Evolutionary conservation across 2,329 filamentous ascomycete species (phyloP).

Genomic region (Juglanconis sp.): DNA sequence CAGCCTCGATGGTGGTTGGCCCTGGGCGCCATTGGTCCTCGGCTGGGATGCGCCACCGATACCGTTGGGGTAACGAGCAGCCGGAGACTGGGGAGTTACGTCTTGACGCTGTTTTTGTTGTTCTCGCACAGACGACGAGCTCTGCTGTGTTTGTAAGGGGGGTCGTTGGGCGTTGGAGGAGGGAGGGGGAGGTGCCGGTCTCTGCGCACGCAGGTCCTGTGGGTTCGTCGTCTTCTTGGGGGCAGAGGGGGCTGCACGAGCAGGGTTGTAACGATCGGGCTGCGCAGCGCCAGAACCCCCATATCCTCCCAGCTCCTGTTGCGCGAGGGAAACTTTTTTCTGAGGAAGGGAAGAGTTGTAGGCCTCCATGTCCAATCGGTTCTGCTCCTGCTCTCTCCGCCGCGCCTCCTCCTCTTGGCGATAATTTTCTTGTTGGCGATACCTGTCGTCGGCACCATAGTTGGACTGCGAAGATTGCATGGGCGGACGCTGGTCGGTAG

Average conservation of each 20-base stretch:
- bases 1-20: conserved; percentile 44
- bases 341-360: conserved; percentile 90
- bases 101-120: conserved; percentile 47
- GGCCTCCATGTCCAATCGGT: conserved; percentile 73
- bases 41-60: conserved; percentile 49
- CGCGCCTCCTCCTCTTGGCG: conserved; percentile 52
- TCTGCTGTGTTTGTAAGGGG: conserved; percentile 47
- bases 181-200: conserved; percentile 73
- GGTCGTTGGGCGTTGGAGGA: conserved; percentile 41
- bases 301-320: conserved; percentile 83
- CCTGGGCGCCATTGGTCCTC: conserved; percentile 43
- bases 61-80: conserved; percentile 58
- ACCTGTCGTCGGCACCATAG: conserved; percentile 49
- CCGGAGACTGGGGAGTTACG: conserved; percentile 42
- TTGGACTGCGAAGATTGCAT: conserved; percentile 55
- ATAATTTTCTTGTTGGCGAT: conserved; percentile 38
- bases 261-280: conserved; percentile 78
- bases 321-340: conserved; percentile 73
- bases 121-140: conserved; percentile 42
- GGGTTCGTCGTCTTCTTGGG: conserved; percentile 61
- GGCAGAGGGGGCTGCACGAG: conserved; percentile 77
- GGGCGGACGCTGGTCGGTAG: conserved; percentile 51
- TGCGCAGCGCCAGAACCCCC: conserved; percentile 45
- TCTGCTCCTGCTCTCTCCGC: conserved; percentile 66
- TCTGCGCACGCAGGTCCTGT: conserved; percentile 63